Evolutionary conservation across 129 eudicot species (phyloP).

Genomic region (Kitagawia praeruptora): DNA sequence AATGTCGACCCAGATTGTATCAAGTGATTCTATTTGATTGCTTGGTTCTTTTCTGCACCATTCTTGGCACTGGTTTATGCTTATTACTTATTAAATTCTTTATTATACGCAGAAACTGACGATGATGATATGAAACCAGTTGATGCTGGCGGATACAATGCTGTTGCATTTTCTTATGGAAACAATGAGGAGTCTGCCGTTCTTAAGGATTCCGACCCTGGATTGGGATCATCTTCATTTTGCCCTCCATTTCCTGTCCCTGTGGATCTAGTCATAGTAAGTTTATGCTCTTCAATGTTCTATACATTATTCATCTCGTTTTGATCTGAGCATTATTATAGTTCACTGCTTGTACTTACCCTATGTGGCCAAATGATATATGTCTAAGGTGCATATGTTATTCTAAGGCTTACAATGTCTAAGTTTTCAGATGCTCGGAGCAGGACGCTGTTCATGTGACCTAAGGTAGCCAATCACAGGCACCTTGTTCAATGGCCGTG

Average conservation of each 20-base stretch:
- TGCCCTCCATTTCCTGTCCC: slow-evolving; percentile 79
- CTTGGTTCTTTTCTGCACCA: slow-evolving; percentile 5
- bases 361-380: slow-evolving; percentile 46
- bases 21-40: background rate
- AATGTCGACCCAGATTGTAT: background rate
- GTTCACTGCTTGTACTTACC: slow-evolving; percentile 36
- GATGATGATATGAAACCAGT: slow-evolving; percentile 30
- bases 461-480: slow-evolving; percentile 84
- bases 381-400: slow-evolving; percentile 54
- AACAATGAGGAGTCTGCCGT: slow-evolving; percentile 31
- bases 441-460: slow-evolving; percentile 76
- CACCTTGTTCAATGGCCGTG: slow-evolving; percentile 81
- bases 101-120: slow-evolving; percentile 36
- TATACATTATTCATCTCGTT: background rate
- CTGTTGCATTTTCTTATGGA: slow-evolving; percentile 73
- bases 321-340: slow-evolving; percentile 18
- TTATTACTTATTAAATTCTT: background rate
- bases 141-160: slow-evolving; percentile 39
- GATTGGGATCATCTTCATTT: slow-evolving; percentile 32
- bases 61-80: background rate
- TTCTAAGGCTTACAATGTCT: slow-evolving; percentile 88
- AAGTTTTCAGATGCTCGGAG: slow-evolving; percentile 99
- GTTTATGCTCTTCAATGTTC: slow-evolving; percentile 28
- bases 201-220: slow-evolving; percentile 38
- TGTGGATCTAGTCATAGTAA: slow-evolving; percentile 68